Percentiles rank a stretch among this genome's conserved stretches.
These are phyloP conservation scores for Niebla homalea DNA, from an alignment of 495 filamentous ascomycete genomes.

Conservation along the genomic window DNA sequence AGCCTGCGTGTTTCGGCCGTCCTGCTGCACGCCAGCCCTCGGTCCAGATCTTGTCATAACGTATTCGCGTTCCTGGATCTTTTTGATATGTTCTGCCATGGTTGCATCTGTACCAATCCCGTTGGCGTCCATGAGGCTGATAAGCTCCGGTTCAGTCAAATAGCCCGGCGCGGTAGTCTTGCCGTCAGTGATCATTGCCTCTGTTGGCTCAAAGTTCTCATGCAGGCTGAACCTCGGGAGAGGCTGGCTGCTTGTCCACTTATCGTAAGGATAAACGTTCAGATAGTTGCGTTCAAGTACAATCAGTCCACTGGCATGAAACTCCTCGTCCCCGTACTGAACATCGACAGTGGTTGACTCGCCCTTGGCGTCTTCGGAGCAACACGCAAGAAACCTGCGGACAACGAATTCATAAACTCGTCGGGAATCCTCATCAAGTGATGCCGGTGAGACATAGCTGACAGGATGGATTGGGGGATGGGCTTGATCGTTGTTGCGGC, in stretches of 20 bases:
- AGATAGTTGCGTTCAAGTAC: slow-evolving; percentile 86
- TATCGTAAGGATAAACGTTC: slow-evolving; percentile 91
- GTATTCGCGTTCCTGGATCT: slow-evolving; percentile 82
- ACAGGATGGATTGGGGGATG: slow-evolving; percentile 96
- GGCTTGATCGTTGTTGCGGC: slow-evolving; percentile 84
- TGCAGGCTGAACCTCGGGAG: slow-evolving; percentile 65
- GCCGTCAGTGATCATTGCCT: slow-evolving; percentile 78
- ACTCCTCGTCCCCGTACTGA: slow-evolving; percentile 68
- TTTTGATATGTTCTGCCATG: slow-evolving; percentile 96
- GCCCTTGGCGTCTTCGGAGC: slow-evolving; percentile 85
- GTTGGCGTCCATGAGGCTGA: slow-evolving; percentile 95
- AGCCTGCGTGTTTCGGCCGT: slow-evolving; percentile 29
- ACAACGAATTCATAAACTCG: slow-evolving; percentile 86
- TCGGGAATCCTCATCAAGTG: slow-evolving; percentile 50
- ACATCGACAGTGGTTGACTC: slow-evolving; percentile 74
- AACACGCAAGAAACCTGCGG: slow-evolving; percentile 92
- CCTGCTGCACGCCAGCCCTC: slow-evolving; percentile 18
- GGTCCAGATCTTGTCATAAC: slow-evolving; percentile 49
- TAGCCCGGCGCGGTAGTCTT: slow-evolving; percentile 75
- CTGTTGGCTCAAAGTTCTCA: slow-evolving; percentile 75
- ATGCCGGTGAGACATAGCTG: slow-evolving; percentile 51
- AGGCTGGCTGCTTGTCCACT: slow-evolving; percentile 77
- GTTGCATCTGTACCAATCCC: slow-evolving; percentile 97
- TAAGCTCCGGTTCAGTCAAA: slow-evolving; percentile 91
- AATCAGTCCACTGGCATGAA: slow-evolving; percentile 67